Evolutionary conservation across 148 eudicot species (phyloP), one percentile per base, ranked within the genome.

Genomic region (Amaranthus cruentus): DNA sequence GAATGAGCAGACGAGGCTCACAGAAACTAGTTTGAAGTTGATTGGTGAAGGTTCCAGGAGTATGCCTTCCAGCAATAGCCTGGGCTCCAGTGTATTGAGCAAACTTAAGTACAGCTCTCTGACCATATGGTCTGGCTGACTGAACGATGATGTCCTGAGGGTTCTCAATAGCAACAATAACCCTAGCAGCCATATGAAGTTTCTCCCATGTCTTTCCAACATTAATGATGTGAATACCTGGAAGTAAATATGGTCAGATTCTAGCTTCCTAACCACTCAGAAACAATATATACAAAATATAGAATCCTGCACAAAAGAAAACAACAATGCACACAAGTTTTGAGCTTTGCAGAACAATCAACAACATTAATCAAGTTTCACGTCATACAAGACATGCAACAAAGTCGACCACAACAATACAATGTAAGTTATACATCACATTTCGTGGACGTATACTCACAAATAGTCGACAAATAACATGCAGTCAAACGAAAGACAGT

Each of bases 41-140:
- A 54, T 88, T 88, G 49, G 92, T 88, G 71, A 86, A 88, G 7
- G 92, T 88, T 73, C 92, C 92, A 12, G 92, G 89, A 60, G 92
- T 88, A 75, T 88, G 92, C 62, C 92, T 83, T 4, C 92, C 92
- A 60, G 92, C 92, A 81, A 88, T 86, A 0, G 89, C 88, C 49
- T 86, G 78, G 56, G 85, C 84, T n/a, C 92, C 92, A 48, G 89
- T 88, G 76, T 88, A 84, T 70, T 88, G 92, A 5, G 89, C 92
- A 76, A 88, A 88, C 84, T 88, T 88, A 70, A 86, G 63, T 9
- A 88, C 92, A 68, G 92, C 92, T 64, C 92, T 85, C 78, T 88
- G 90, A 72, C 92, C 92, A 68, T 88, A 88, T 0, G 92, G 92
- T 52, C 92, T 86, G 18, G 92, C 92, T 80, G 92, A 88, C 55